Conservation (phyloP, 2,329 filamentous ascomycete genomes). For the Sporothrix protearum region DNA sequence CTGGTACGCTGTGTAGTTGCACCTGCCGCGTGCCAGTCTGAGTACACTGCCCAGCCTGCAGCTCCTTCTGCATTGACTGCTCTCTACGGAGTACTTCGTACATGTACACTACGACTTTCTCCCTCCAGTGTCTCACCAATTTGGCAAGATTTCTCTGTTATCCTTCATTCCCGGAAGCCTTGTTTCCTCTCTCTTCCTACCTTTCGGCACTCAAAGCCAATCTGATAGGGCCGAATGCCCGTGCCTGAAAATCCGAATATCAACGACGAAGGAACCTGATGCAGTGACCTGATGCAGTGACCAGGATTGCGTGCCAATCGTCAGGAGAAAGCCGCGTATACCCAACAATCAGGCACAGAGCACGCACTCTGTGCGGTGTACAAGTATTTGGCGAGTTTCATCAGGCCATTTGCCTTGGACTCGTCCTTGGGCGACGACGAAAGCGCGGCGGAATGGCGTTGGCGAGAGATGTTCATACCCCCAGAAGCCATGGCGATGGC, state of each 20-base stretch:
- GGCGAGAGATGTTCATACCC: neutral
- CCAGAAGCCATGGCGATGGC: neutral
- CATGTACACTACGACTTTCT: too few species aligned
- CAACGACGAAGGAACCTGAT: neutral
- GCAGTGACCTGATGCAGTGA: neutral
- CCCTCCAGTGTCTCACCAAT: neutral
- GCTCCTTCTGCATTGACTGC: neutral
- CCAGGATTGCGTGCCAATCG: neutral
- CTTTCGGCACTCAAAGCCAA: neutral
- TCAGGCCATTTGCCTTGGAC: neutral
- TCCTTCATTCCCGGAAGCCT: constrained; percentile 1
- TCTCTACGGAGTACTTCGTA: neutral
- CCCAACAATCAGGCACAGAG: neutral
- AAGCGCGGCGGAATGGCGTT: constrained; percentile 2
- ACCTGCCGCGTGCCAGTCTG: neutral
- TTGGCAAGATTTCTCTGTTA: neutral
- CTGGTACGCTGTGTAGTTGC: neutral
- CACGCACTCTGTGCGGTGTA: neutral
- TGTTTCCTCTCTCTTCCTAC: neutral
- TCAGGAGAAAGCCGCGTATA: neutral
- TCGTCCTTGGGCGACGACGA: neutral
- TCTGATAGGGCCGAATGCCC: constrained; percentile 1
- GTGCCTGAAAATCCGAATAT: neutral
- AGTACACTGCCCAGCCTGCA: neutral
- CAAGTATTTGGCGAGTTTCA: neutral